Evolutionary conservation across 106 monocot species (phyloP).

Genomic region (Hemerocallis citrina): DNA sequence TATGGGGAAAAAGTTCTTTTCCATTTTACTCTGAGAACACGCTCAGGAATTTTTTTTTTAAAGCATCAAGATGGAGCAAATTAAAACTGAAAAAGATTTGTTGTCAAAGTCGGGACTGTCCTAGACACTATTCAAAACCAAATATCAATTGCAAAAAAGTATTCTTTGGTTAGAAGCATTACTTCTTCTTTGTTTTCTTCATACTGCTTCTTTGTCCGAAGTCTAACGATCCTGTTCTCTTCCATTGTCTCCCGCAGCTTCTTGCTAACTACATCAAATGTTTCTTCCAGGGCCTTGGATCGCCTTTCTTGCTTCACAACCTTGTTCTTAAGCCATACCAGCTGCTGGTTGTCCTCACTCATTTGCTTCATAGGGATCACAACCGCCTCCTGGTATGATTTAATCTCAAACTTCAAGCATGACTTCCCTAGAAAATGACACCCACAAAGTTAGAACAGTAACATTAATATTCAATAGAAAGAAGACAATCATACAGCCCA

Average conservation of each 20-base stretch:
- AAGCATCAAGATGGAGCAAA: not conserved
- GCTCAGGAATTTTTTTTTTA: not conserved
- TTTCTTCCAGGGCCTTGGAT: conserved; percentile 61
- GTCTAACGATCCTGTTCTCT: conserved; percentile 60
- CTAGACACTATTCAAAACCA: not conserved
- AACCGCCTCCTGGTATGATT: conserved; percentile 86
- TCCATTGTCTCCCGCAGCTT: conserved; percentile 58
- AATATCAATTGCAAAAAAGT: not conserved
- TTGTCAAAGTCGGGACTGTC: not conserved
- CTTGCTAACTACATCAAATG: conserved; percentile 41
- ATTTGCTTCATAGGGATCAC: conserved; percentile 78
- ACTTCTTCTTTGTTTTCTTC: conserved; percentile 88
- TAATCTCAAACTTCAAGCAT: conserved; percentile 69
- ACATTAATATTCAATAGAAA: too few relatives aligned
- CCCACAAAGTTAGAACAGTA: too few relatives aligned
- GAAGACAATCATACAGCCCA: too few relatives aligned
- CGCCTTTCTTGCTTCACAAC: conserved; percentile 38
- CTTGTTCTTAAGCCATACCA: conserved; percentile 35
- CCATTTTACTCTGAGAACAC: not conserved
- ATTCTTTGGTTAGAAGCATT: conserved; percentile 2
- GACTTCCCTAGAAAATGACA: conserved; percentile 76
- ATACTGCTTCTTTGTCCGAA: conserved; percentile 55
- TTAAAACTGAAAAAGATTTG: not conserved
- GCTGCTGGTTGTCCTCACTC: conserved; percentile 84
- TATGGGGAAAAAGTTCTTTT: not conserved